These are phyloP conservation scores for Mesostigma viride DNA, from an alignment of 139 green algal species.

Conservation along the genomic window DNA sequence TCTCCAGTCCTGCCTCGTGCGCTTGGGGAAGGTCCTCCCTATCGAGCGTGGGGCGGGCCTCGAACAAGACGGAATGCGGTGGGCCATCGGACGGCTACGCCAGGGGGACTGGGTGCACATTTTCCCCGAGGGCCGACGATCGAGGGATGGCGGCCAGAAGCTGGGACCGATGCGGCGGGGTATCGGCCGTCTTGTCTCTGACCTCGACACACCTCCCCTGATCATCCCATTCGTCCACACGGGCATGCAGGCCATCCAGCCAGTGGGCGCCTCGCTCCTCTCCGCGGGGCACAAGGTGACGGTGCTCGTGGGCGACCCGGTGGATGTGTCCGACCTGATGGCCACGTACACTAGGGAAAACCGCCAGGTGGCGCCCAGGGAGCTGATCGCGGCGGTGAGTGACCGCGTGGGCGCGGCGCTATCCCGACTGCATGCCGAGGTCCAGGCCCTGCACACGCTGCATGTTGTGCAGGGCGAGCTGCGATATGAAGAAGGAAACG, in stretches of 20 bases:
- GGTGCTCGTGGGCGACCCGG: constrained; percentile 17
- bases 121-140: constrained; percentile 81
- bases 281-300: constrained; percentile 38
- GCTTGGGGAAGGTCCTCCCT: constrained; percentile 57
- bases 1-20: too few species aligned
- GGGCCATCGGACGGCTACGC: constrained; percentile 45
- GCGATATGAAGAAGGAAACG: too few species aligned
- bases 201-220: constrained; percentile 40
- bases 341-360: too few species aligned
- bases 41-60: constrained; percentile 71
- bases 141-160: constrained; percentile 33
- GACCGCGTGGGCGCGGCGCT: too few species aligned
- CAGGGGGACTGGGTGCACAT: constrained; percentile 84
- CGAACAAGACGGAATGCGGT: constrained; percentile 59
- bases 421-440: too few species aligned
- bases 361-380: too few species aligned
- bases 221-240: constrained; percentile 76
- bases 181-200: constrained; percentile 40
- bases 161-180: constrained; percentile 56
- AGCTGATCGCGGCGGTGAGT: too few species aligned
- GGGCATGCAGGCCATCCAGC: constrained; percentile 70
- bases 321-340: constrained; percentile 13
- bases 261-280: constrained; percentile 50
- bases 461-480: too few species aligned
- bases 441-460: too few species aligned